Percentiles rank a stretch among this genome's conserved stretches.
These are phyloP conservation scores for Triticum turgidum DNA, from an alignment of 176 grass and related monocot genomes.

Conservation along the genomic window DNA sequence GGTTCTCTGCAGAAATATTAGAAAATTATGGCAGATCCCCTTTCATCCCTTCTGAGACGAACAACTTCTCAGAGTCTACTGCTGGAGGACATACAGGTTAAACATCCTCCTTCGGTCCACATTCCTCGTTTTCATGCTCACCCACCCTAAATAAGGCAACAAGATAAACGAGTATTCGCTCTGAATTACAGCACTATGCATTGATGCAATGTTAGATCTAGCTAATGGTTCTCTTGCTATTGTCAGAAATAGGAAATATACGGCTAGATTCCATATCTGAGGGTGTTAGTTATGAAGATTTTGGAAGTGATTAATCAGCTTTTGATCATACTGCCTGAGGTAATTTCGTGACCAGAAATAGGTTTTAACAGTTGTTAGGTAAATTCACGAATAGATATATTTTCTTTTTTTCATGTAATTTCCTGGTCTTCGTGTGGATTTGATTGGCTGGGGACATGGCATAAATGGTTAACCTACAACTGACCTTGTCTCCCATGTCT, in stretches of 20 bases:
- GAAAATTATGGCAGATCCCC: constrained; percentile 98
- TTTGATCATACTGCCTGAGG: constrained; percentile 41
- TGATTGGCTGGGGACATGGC: neutral
- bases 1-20: constrained; percentile 69
- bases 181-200: constrained; percentile 5
- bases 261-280: constrained; percentile 92
- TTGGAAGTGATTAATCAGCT: constrained; percentile 68
- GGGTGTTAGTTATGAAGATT: constrained; percentile 88
- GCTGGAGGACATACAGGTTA: constrained; percentile 60
- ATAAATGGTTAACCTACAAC: neutral
- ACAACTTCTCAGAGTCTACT: constrained; percentile 72
- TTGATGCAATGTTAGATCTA: constrained; percentile 18
- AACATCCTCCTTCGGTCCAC: neutral
- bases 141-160: constrained; percentile 2
- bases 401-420: constrained; percentile 19
- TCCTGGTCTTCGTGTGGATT: constrained; percentile 3
- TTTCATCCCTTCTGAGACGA: constrained; percentile 76
- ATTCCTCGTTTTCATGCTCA: neutral
- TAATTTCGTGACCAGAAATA: constrained; percentile 34
- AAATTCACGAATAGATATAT: constrained; percentile 9
- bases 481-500: neutral
- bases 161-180: constrained; percentile 7
- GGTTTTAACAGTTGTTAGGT: neutral
- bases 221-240: constrained; percentile 39
- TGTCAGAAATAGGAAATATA: constrained; percentile 71